phyloP scores from a whole-genome alignment of 164 flowering plant genomes.

The Akebia trifoliata region DNA sequence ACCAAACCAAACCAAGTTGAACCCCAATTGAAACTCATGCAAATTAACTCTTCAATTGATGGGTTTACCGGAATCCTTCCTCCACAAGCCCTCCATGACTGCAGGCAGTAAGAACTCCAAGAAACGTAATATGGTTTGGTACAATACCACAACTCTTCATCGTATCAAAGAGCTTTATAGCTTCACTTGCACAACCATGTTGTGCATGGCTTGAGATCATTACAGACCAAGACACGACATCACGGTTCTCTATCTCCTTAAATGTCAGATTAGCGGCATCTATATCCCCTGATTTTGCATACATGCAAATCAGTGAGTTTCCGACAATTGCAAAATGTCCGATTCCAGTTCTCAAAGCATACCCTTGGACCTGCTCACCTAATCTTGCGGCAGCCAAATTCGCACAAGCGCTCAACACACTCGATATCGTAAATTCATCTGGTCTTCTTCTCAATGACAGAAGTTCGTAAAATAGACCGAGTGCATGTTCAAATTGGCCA shows the following conservation, averaged over 20 bases:
- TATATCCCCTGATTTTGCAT: slow-evolving; percentile 51
- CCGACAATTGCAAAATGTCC: slow-evolving; percentile 23
- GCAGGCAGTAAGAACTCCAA: slow-evolving; percentile 58
- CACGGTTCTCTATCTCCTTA: slow-evolving; percentile 29
- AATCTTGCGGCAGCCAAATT: slow-evolving; percentile 36
- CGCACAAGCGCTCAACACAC: slow-evolving; percentile 48
- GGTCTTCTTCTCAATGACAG: slow-evolving; percentile 34
- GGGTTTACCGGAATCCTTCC: slow-evolving; percentile 42
- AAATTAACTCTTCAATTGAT: neutral
- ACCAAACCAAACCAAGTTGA: too few relatives aligned
- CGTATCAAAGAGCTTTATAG: slow-evolving; percentile 36
- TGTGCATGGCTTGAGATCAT: slow-evolving; percentile 52
- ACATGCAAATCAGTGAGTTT: slow-evolving; percentile 58
- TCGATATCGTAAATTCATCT: slow-evolving; percentile 47
- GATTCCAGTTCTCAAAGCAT: slow-evolving; percentile 40
- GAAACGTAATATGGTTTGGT: slow-evolving; percentile 48
- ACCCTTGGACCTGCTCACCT: slow-evolving; percentile 53
- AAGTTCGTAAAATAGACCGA: slow-evolving; percentile 30
- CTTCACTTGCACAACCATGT: slow-evolving; percentile 52
- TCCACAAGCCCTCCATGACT: slow-evolving; percentile 63
- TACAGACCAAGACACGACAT: slow-evolving; percentile 50
- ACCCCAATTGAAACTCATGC: too few relatives aligned
- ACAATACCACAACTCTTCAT: slow-evolving; percentile 35
- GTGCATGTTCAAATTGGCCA: slow-evolving; percentile 38
- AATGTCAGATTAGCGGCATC: slow-evolving; percentile 42